Evolutionary conservation across 495 filamentous ascomycete species (phyloP).

Genomic region (Hypoxylon subgilvum): DNA sequence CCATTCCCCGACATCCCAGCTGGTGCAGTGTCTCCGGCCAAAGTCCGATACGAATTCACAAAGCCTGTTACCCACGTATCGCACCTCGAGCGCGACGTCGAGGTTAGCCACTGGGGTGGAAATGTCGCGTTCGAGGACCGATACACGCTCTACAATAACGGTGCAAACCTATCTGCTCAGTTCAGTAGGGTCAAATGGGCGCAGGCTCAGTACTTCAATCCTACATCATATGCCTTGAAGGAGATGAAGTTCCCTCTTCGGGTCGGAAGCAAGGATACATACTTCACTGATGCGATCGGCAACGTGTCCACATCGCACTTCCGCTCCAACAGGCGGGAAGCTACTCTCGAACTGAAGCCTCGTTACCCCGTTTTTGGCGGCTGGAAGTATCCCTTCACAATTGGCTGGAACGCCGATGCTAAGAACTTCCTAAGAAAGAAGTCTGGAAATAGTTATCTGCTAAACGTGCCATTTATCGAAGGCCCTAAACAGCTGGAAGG

Average conservation of each 20-base stretch:
- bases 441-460: slow-evolving; percentile 70
- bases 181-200: slow-evolving; percentile 89
- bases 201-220: slow-evolving; percentile 75
- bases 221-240: slow-evolving; percentile 76
- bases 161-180: slow-evolving; percentile 78
- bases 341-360: slow-evolving; percentile 85
- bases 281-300: slow-evolving; percentile 96
- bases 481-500: slow-evolving; percentile 85
- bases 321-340: slow-evolving; percentile 77
- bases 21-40: slow-evolving; percentile 71
- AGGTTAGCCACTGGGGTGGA: slow-evolving; percentile 97
- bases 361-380: slow-evolving; percentile 92
- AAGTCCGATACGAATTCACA: slow-evolving; percentile 93
- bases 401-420: slow-evolving; percentile 92
- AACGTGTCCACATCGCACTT: slow-evolving; percentile 95
- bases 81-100: slow-evolving; percentile 82
- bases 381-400: slow-evolving; percentile 95
- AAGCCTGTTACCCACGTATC: slow-evolving; percentile 81
- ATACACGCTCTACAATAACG: slow-evolving; percentile 86
- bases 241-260: slow-evolving; percentile 80
- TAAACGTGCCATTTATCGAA: slow-evolving; percentile 95
- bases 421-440: slow-evolving; percentile 72
- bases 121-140: slow-evolving; percentile 94
- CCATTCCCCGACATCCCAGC: slow-evolving; percentile 80
- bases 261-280: slow-evolving; percentile 78